Evolutionary conservation across 148 eudicot genomes (phyloP), one percentile per base, ranked within the genome.

Genomic region (Polygonum maritimum): DNA sequence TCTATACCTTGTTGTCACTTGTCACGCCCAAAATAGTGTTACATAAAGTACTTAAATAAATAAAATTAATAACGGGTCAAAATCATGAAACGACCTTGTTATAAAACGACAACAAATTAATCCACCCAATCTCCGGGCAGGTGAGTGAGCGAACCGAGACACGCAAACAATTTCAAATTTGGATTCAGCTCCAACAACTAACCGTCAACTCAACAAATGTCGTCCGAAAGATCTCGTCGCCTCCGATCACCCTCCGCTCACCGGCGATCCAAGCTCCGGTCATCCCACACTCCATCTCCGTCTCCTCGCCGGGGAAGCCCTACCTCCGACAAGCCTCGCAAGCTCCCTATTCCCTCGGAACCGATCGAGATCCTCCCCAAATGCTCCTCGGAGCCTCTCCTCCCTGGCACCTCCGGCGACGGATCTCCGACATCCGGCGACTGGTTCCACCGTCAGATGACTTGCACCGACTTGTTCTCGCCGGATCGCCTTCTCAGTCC

Each of bases 331-430:
- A 41, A 41, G 52, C 52, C 74, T 71, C 74, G 74, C 49, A 71
- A 47, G 52, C 2, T 11, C 18, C 35, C 35, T 41, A 13, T 41
- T 44, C 52, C 13, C 3, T 71, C 74, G 40, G 51, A 71, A 44
- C 74, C 31, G 15, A 19, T 39, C 14, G 22, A 71, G 13, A 71
- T 47, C 19, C 74, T 71, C 52, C 74, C 74, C 16, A 71, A 71
- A 26, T 71, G 51, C 51, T 71, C 52, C 74, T 71, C 74, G 31
- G 74, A 71, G 52, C 74, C 74, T 41, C 31, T 72, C 16, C 74
- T 72, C 6, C 74, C 74, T 44, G 74, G 74, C 16, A 71, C 74
- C 16, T 41, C 54, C 52, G 36, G 51, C 54, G 51, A 48, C 19
- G 74, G 54, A 40, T 39, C 74, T 0, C 26, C 22, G 26, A 18